These are phyloP conservation scores for Colletotrichum camelliae DNA, from an alignment of 2,329 filamentous ascomycete genomes.

Conservation along the genomic window DNA sequence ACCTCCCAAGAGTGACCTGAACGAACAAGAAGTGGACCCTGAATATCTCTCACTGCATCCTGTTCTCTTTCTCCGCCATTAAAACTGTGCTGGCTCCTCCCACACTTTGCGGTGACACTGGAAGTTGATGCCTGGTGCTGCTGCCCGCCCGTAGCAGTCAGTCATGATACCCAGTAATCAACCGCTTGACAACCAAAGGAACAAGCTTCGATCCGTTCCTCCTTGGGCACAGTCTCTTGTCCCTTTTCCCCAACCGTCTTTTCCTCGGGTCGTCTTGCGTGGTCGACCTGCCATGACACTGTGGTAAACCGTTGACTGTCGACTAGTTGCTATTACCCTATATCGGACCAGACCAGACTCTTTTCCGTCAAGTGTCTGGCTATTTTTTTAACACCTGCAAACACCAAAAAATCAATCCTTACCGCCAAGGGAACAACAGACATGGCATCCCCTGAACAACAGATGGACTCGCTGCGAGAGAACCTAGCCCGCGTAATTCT, in stretches of 20 bases:
- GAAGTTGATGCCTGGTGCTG: slow-evolving; percentile 4
- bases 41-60: slow-evolving; percentile 16
- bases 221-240: background rate
- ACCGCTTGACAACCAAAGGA: slow-evolving; percentile 6
- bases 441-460: slow-evolving; percentile 22
- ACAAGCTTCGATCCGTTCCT: background rate
- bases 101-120: background rate
- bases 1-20: slow-evolving; percentile 3
- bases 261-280: background rate
- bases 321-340: background rate
- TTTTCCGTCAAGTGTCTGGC: background rate
- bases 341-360: background rate
- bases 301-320: background rate
- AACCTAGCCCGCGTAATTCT: slow-evolving; percentile 21
- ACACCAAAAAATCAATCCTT: background rate
- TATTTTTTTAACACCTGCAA: background rate
- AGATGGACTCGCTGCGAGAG: slow-evolving; percentile 20
- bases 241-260: background rate
- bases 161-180: slow-evolving; percentile 14
- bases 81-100: slow-evolving; percentile 17
- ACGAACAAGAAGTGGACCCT: slow-evolving; percentile 17
- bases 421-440: background rate
- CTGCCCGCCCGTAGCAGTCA: background rate
- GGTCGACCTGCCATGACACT: background rate
- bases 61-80: slow-evolving; percentile 16